A percentile compares a stretch with the other conserved stretches of the same genome.
These are phyloP conservation scores for Oehlia diaphana DNA, from an alignment of 192 early-diverging fungal genomes.

Conservation along the genomic window DNA sequence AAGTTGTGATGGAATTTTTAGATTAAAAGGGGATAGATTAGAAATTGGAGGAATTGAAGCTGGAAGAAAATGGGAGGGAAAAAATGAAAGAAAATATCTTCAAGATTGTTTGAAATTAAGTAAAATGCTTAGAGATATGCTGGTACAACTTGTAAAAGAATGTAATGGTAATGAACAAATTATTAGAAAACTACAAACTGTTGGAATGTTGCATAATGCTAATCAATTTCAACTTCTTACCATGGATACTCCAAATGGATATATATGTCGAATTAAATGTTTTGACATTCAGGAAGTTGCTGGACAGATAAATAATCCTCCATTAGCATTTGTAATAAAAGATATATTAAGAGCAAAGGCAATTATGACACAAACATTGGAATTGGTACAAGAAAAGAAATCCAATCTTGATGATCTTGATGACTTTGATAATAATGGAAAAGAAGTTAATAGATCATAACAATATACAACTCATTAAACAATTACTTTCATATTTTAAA, in stretches of 20 bases:
- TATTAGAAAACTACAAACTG: conserved; percentile 1
- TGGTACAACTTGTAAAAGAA: neutral
- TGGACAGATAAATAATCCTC: neutral
- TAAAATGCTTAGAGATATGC: conserved; percentile 8
- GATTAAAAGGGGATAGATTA: neutral
- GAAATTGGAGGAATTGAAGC: neutral
- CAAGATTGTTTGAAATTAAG: neutral
- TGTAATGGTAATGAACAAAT: neutral
- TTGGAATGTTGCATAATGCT: conserved; percentile 12
- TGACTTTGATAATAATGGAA: too few species aligned
- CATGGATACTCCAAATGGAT: neutral
- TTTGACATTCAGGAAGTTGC: neutral
- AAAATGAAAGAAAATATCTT: neutral
- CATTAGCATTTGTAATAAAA: neutral
- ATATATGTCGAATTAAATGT: conserved; percentile 1
- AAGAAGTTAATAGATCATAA: too few species aligned
- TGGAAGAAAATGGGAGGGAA: neutral
- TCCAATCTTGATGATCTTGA: too few species aligned
- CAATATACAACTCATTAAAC: too few species aligned
- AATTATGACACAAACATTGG: neutral
- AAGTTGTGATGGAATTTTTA: neutral
- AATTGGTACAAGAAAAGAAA: too few species aligned
- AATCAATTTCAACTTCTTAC: conserved; percentile 8
- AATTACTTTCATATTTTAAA: too few species aligned
- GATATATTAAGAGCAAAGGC: neutral